phyloP scores from a whole-genome alignment of 768 basidiomycete genomes.

The Pleurotus djamor region DNA sequence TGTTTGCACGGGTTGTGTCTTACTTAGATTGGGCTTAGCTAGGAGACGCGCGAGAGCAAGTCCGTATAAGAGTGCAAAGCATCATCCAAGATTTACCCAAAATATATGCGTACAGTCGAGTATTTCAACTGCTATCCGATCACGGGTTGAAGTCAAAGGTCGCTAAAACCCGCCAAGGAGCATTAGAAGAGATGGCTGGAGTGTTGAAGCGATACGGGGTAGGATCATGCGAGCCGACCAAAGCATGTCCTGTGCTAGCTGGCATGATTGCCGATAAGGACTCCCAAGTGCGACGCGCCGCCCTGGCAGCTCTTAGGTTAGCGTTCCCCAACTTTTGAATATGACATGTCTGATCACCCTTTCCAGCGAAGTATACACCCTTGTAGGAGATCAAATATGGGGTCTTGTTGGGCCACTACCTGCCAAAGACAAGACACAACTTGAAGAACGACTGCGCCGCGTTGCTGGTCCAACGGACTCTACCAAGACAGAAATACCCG shows the following conservation, averaged over 20 bases:
- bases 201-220: slow-evolving; percentile 83
- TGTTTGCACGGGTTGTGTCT: neutral
- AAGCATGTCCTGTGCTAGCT: slow-evolving; percentile 77
- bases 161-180: slow-evolving; percentile 86
- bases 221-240: slow-evolving; percentile 75
- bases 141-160: slow-evolving; percentile 90
- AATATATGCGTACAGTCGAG: slow-evolving; percentile 90
- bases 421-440: slow-evolving; percentile 87
- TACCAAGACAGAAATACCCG: slow-evolving; percentile 32
- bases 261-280: slow-evolving; percentile 88
- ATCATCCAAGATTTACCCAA: slow-evolving; percentile 85
- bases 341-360: slow-evolving; percentile 3
- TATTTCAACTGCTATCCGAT: slow-evolving; percentile 86
- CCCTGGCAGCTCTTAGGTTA: slow-evolving; percentile 78
- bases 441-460: slow-evolving; percentile 86
- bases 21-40: slow-evolving; percentile 48
- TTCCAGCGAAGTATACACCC: slow-evolving; percentile 73
- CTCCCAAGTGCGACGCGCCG: slow-evolving; percentile 83
- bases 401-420: slow-evolving; percentile 69
- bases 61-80: slow-evolving; percentile 75
- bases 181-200: slow-evolving; percentile 76
- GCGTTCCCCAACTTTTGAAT: slow-evolving; percentile 13
- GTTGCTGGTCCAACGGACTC: slow-evolving; percentile 62
- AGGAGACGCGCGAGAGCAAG: slow-evolving; percentile 86
- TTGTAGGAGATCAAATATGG: slow-evolving; percentile 88